Conservation (phyloP, 148 eudicot species). For the Diospyros lotus region DNA sequence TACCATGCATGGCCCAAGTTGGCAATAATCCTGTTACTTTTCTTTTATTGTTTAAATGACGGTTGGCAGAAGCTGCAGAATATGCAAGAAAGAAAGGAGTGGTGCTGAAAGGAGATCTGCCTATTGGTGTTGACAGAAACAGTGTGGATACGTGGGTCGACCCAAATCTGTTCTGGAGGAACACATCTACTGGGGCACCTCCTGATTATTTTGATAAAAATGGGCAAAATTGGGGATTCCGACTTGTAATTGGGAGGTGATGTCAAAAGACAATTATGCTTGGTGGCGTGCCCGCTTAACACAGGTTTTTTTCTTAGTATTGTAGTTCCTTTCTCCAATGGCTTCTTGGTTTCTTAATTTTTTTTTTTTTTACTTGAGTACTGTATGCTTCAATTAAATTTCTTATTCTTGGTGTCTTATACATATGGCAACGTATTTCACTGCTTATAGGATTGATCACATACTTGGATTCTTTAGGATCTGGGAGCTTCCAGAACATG, state of each 20-base stretch:
- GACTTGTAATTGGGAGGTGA: slow-evolving; percentile 97
- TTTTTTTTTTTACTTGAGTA: background rate
- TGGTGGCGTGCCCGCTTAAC: slow-evolving; percentile 98
- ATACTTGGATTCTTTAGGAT: slow-evolving; percentile 96
- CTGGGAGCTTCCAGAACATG: slow-evolving; percentile 98
- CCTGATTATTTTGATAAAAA: slow-evolving; percentile 99
- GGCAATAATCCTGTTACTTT: background rate
- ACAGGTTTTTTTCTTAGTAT: slow-evolving; percentile 48
- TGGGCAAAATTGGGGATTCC: slow-evolving; percentile 99
- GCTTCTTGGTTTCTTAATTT: background rate
- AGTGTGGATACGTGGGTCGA: slow-evolving; percentile 99
- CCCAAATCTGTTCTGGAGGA: slow-evolving; percentile 89
- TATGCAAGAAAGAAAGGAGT: slow-evolving; percentile 89
- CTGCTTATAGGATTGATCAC: slow-evolving; percentile 95
- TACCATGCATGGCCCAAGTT: background rate
- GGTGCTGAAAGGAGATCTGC: slow-evolving; percentile 92
- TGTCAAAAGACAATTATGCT: slow-evolving; percentile 95
- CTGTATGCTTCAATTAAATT: background rate
- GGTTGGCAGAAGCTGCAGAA: slow-evolving; percentile 85
- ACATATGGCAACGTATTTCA: slow-evolving; percentile 93
- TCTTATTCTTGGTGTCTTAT: slow-evolving; percentile 2
- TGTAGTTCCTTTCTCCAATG: background rate
- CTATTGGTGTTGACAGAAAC: slow-evolving; percentile 88
- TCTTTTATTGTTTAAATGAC: slow-evolving; percentile 16
- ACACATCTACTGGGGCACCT: slow-evolving; percentile 97